These are phyloP conservation scores for Fusarium nodosum DNA, from an alignment of 2,329 filamentous ascomycete species.

Conservation along the genomic window DNA sequence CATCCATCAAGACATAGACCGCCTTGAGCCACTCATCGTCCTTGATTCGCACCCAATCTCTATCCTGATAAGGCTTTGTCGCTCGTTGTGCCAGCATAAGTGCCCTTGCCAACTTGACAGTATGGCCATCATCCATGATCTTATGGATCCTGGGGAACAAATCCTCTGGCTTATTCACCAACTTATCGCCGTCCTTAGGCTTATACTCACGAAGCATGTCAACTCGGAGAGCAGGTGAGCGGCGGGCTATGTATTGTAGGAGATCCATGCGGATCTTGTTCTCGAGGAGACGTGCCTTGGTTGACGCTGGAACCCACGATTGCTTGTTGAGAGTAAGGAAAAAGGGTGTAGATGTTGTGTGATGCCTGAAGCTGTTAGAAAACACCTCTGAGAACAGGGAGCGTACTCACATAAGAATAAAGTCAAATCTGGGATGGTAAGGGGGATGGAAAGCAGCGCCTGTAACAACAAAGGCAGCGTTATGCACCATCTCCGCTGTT, in stretches of 20 bases:
- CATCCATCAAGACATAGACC: constrained; percentile 73
- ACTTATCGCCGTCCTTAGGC: constrained; percentile 63
- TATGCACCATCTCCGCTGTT: constrained; percentile 76
- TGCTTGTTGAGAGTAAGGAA: constrained; percentile 76
- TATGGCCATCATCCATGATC: constrained; percentile 82
- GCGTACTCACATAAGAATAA: constrained; percentile 72
- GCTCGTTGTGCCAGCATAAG: constrained; percentile 72
- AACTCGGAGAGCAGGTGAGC: constrained; percentile 70
- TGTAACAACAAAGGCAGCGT: constrained; percentile 63
- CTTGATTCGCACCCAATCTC: constrained; percentile 66
- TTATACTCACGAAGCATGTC: constrained; percentile 72
- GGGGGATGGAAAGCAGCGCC: constrained; percentile 72
- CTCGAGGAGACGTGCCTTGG: constrained; percentile 79
- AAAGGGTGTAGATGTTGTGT: constrained; percentile 78
- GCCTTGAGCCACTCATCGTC: constrained; percentile 72
- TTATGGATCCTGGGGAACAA: constrained; percentile 63
- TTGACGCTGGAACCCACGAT: constrained; percentile 69
- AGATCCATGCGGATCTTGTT: constrained; percentile 85
- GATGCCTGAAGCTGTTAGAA: constrained; percentile 70
- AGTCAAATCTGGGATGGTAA: constrained; percentile 82
- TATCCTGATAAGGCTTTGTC: constrained; percentile 60
- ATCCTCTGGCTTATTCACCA: constrained; percentile 61
- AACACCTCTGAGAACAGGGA: too few species aligned
- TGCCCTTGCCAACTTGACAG: constrained; percentile 80
- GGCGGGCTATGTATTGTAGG: constrained; percentile 78